Conservation (phyloP, 306 rosid species). For the Ochetophila trinervis region DNA sequence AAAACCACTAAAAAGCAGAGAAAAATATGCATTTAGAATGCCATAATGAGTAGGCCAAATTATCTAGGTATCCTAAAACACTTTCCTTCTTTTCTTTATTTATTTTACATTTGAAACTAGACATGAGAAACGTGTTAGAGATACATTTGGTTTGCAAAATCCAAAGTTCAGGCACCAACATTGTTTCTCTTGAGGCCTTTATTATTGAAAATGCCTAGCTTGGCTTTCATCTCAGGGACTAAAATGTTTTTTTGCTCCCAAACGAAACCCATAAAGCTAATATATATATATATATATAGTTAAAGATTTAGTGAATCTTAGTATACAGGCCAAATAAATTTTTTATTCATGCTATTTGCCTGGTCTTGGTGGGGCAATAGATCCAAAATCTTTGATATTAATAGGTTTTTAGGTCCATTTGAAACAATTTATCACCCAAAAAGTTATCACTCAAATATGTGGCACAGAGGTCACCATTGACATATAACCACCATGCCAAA, state of each 20-base stretch:
- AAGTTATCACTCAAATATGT: too few relatives aligned
- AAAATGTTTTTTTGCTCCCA: constrained; percentile 2
- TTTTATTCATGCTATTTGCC: not conserved
- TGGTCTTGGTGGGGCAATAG: not conserved
- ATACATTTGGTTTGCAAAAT: too few relatives aligned
- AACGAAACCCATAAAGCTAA: not conserved
- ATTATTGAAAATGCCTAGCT: not conserved
- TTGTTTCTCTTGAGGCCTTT: constrained; percentile 5
- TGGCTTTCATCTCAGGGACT: not conserved
- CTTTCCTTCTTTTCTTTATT: too few relatives aligned
- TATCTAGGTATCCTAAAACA: too few relatives aligned
- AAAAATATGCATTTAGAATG: constrained; percentile 23
- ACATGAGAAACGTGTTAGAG: constrained; percentile 4
- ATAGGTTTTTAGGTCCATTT: not conserved
- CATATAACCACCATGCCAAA: not conserved
- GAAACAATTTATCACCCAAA: not conserved
- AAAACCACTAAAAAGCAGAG: constrained; percentile 54
- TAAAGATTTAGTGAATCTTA: not conserved
- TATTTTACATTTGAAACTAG: too few relatives aligned
- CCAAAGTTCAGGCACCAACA: constrained; percentile 2
- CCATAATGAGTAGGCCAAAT: too few relatives aligned
- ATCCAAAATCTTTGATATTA: not conserved
- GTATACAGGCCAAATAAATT: not conserved
- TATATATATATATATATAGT: not conserved
- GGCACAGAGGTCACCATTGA: not conserved